A percentile compares a stretch with the other conserved stretches of the same genome.
Conservation (phyloP, 306 rosid genomes). For the Trichosanthes truncata region DNA sequence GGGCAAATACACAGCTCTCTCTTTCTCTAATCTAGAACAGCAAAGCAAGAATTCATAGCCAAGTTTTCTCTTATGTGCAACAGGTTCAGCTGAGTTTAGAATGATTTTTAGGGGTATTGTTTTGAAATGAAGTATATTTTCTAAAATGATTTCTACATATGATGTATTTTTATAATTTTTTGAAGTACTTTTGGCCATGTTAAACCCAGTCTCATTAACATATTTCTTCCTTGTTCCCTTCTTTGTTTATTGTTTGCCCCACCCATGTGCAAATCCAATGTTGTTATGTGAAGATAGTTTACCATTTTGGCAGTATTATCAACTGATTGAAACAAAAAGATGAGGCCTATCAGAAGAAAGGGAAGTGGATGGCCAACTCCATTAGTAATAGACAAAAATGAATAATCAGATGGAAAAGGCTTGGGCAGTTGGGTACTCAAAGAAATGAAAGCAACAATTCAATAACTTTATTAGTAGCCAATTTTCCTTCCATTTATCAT, state of each 20-base stretch:
- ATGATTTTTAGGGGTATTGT: not conserved
- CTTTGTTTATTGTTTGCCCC: not conserved
- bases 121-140: not conserved
- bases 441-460: constrained; percentile 4
- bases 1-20: not conserved
- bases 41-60: not conserved
- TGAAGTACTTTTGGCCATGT: not conserved
- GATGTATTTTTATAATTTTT: no score
- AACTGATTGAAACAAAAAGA: not conserved
- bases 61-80: not conserved
- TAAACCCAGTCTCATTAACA: not conserved
- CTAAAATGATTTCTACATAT: not conserved
- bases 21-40: not conserved
- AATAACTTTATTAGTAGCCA: not conserved
- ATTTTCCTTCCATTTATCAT: not conserved
- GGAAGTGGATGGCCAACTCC: not conserved
- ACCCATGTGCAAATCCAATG: constrained; percentile 10
- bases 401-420: not conserved
- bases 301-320: constrained; percentile 5
- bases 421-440: not conserved
- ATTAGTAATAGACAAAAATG: not conserved
- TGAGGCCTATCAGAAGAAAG: not conserved
- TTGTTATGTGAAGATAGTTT: not conserved
- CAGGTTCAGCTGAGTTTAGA: not conserved
- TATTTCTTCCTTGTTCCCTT: not conserved